Conservation (phyloP, 805 yeast species). For the Saccharomyces jurei region DNA sequence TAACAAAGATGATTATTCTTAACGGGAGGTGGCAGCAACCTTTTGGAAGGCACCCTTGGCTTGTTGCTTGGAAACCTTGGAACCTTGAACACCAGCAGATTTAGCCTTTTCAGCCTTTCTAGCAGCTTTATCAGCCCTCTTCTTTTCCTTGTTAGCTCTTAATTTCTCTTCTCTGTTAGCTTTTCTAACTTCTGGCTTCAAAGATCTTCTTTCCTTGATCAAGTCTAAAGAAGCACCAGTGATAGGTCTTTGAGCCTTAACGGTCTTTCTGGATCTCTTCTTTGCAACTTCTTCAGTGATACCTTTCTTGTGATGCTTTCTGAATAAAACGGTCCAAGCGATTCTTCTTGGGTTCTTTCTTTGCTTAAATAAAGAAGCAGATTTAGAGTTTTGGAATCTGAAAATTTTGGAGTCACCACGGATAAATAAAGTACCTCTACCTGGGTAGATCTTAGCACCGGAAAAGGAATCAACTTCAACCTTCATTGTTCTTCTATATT, state of each 20-base stretch:
- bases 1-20: conserved; percentile 30
- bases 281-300: conserved; percentile 95
- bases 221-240: conserved; percentile 99
- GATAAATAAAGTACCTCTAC: conserved; percentile 98
- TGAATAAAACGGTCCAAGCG: conserved; percentile 98
- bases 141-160: conserved; percentile 74
- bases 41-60: conserved; percentile 97
- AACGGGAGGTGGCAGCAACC: conserved; percentile 95
- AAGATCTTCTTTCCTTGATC: conserved; percentile 94
- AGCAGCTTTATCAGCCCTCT: conserved; percentile 86
- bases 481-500: conserved; percentile 59
- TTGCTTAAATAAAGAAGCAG: conserved; percentile 97
- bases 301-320: conserved; percentile 99
- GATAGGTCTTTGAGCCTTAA: conserved; percentile 97
- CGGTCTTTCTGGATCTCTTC: conserved; percentile 95
- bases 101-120: conserved; percentile 92
- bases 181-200: conserved; percentile 96
- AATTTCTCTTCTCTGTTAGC: conserved; percentile 91
- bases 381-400: conserved; percentile 98
- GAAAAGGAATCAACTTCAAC: conserved; percentile 99
- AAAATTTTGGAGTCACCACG: conserved; percentile 99
- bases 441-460: conserved; percentile 99
- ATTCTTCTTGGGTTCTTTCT: conserved; percentile 99
- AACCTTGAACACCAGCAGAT: conserved; percentile 66
- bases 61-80: conserved; percentile 87